Percentiles rank a stretch among this genome's conserved stretches.
These are phyloP conservation scores for Desmodesmus armatus DNA, from an alignment of 139 green algal genomes.

Conservation along the genomic window DNA sequence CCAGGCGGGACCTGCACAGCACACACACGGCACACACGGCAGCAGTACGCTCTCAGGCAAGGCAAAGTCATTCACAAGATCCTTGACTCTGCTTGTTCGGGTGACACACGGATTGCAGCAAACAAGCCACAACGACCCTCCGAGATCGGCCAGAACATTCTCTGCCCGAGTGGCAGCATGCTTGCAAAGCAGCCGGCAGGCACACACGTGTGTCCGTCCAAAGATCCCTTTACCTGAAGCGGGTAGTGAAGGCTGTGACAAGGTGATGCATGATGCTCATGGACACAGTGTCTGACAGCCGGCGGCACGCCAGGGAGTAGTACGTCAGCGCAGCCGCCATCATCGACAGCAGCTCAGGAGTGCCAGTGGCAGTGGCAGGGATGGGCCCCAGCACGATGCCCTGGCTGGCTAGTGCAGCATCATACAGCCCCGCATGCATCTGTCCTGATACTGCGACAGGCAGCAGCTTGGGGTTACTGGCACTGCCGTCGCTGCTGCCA, in stretches of 20 bases:
- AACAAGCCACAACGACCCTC: too few species aligned
- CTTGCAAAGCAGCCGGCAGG: too few species aligned
- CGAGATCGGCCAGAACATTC: too few species aligned
- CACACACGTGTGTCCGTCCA: too few species aligned
- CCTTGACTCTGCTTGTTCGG: too few species aligned
- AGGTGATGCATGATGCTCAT: conserved; percentile 42
- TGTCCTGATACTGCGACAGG: background rate
- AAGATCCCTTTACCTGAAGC: too few species aligned
- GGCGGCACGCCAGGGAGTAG: conserved; percentile 8
- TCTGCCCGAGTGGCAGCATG: too few species aligned
- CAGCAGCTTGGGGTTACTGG: background rate
- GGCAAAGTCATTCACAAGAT: too few species aligned
- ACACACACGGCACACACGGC: too few species aligned
- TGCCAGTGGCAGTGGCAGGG: conserved; percentile 32
- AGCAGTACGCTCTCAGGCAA: too few species aligned
- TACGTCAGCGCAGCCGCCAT: conserved; percentile 41
- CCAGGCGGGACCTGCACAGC: conserved; percentile 25
- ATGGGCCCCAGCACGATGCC: background rate
- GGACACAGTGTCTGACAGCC: conserved; percentile 28
- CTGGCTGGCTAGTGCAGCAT: background rate
- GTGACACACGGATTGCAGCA: too few species aligned
- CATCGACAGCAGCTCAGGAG: conserved; percentile 35
- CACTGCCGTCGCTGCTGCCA: background rate
- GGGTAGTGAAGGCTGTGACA: conserved; percentile 13
- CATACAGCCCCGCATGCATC: conserved; percentile 21